Evolutionary conservation across 2,329 filamentous ascomycete species (phyloP).

Genomic region (Fusarium tanahbumbuense): DNA sequence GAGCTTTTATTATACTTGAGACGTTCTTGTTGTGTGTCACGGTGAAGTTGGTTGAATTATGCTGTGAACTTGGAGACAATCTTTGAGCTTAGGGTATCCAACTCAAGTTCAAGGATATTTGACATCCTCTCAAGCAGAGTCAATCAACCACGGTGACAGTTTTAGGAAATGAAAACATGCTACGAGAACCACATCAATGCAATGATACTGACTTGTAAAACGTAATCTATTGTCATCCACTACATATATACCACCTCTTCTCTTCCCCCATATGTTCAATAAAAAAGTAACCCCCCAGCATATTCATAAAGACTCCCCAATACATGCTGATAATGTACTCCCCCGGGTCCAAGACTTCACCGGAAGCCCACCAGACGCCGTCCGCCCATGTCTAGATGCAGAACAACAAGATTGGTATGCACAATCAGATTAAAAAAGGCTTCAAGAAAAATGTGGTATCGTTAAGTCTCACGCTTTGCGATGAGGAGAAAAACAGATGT

Average conservation of each 20-base stretch:
- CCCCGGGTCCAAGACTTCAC: constrained; percentile 12
- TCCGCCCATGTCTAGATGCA: constrained; percentile 43
- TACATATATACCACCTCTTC: constrained; percentile 22
- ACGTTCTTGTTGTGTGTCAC: not conserved
- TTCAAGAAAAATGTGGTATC: constrained; percentile 36
- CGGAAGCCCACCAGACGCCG: constrained; percentile 36
- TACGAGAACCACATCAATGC: not conserved
- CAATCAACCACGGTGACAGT: too few relatives aligned
- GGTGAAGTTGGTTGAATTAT: not conserved
- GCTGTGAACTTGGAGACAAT: not conserved
- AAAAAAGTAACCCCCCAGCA: not conserved
- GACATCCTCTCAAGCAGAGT: not conserved
- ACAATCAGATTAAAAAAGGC: constrained; percentile 22
- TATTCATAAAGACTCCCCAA: constrained; percentile 6
- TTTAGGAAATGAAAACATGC: not conserved
- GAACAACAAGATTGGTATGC: constrained; percentile 31
- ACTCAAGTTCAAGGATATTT: too few relatives aligned
- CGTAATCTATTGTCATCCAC: constrained; percentile 2
- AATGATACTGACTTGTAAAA: not conserved
- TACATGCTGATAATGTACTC: constrained; percentile 20
- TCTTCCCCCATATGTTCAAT: not conserved
- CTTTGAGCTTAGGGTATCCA: not conserved
- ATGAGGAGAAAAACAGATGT: constrained; percentile 17
- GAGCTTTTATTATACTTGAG: not conserved
- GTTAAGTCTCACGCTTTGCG: constrained; percentile 21